Percentiles rank a stretch among this genome's conserved stretches.
phyloP scores from a whole-genome alignment of 2,329 filamentous ascomycete species.

The Zopfia rhizophila region DNA sequence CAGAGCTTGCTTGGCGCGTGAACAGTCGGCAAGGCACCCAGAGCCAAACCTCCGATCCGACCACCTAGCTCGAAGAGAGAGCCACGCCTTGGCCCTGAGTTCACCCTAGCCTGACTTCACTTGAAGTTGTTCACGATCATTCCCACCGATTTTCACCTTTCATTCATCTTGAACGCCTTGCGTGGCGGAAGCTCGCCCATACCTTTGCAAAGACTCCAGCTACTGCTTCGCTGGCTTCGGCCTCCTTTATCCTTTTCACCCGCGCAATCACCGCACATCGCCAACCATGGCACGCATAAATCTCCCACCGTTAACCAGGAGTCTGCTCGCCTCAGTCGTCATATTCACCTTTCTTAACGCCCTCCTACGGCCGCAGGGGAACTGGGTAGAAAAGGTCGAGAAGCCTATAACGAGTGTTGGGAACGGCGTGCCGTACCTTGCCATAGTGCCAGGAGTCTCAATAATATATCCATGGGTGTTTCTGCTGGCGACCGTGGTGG shows the following conservation, averaged over 20 bases:
- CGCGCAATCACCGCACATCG: slow-evolving; percentile 11
- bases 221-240: slow-evolving; percentile 1
- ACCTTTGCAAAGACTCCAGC: too few species aligned
- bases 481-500: slow-evolving; percentile 84
- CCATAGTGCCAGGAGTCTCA: slow-evolving; percentile 83
- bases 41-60: too few species aligned
- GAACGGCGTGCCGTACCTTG: slow-evolving; percentile 84
- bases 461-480: slow-evolving; percentile 95
- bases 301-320: slow-evolving; percentile 89
- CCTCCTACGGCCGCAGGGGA: slow-evolving; percentile 67
- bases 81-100: too few species aligned
- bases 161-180: too few species aligned
- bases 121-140: too few species aligned
- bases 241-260: slow-evolving; percentile 3
- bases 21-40: too few species aligned
- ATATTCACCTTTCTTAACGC: slow-evolving; percentile 85
- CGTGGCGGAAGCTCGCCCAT: too few species aligned
- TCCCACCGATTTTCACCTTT: too few species aligned
- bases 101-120: too few species aligned
- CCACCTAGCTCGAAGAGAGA: too few species aligned
- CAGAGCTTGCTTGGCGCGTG: too few species aligned
- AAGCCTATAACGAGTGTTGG: slow-evolving; percentile 57
- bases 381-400: slow-evolving; percentile 58
- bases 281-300: slow-evolving; percentile 83
- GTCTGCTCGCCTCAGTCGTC: slow-evolving; percentile 78